These are phyloP conservation scores for Arthrobotrys sinensis DNA, from an alignment of 2,329 filamentous ascomycete genomes.

Conservation along the genomic window DNA sequence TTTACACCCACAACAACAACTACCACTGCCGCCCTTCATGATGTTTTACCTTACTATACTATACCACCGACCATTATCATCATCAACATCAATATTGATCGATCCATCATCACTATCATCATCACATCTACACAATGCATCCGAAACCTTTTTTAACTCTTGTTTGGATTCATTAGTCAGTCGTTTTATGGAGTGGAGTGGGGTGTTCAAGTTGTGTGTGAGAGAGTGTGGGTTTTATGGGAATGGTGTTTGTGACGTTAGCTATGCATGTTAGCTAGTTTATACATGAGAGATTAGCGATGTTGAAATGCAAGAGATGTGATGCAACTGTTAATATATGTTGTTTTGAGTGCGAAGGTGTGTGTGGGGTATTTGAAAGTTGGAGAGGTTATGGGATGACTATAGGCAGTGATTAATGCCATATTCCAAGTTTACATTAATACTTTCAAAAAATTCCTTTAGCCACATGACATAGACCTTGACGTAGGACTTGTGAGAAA, in stretches of 20 bases:
- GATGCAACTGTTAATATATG: neutral
- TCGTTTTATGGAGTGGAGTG: conserved; percentile 21
- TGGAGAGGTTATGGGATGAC: too few relatives aligned
- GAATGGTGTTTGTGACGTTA: neutral
- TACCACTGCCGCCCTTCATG: neutral
- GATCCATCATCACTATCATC: too few relatives aligned
- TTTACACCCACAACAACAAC: neutral
- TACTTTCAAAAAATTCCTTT: too few relatives aligned
- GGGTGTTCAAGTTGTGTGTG: conserved; percentile 12
- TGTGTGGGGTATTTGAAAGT: too few relatives aligned
- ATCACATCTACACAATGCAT: too few relatives aligned
- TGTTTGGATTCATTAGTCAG: conserved; percentile 40
- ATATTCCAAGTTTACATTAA: too few relatives aligned
- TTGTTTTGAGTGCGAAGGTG: too few relatives aligned
- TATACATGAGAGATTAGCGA: conserved; percentile 8
- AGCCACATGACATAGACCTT: too few relatives aligned
- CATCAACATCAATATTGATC: neutral
- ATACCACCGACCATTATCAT: neutral
- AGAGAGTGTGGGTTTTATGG: neutral
- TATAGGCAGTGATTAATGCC: too few relatives aligned
- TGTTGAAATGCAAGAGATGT: conserved; percentile 4
- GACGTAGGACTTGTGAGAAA: too few relatives aligned
- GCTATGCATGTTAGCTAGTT: neutral
- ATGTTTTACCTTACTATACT: conserved; percentile 14
- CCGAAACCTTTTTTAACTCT: neutral